A percentile compares a stretch with the other conserved stretches of the same genome.
phyloP scores from a whole-genome alignment of 2,329 filamentous ascomycete genomes.

The Alternaria gaisen region DNA sequence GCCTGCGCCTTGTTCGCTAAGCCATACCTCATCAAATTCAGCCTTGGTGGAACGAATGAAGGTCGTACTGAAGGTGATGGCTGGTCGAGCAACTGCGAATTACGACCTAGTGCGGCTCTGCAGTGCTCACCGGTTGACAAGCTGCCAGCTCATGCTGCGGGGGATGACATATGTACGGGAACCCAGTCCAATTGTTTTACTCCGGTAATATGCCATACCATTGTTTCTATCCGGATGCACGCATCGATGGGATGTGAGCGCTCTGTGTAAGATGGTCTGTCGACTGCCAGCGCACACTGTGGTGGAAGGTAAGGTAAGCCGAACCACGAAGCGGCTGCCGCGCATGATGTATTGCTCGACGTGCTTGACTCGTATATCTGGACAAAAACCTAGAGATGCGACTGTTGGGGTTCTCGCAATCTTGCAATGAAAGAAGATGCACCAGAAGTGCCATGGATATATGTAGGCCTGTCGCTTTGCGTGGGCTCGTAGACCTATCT shows the following conservation, averaged over 20 bases:
- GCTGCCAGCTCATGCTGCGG: conserved; percentile 29
- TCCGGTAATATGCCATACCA: conserved; percentile 25
- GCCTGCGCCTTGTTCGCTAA: conserved; percentile 48
- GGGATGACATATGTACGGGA: conserved; percentile 24
- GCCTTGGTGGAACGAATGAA: conserved; percentile 29
- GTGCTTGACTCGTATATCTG: neutral
- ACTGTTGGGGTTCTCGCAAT: neutral
- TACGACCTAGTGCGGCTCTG: conserved; percentile 44
- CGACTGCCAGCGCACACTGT: conserved; percentile 39
- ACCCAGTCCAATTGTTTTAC: conserved; percentile 47
- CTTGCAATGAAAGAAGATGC: neutral
- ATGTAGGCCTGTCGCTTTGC: conserved; percentile 1
- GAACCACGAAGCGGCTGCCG: conserved; percentile 6
- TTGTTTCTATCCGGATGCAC: conserved; percentile 19
- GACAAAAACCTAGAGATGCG: neutral
- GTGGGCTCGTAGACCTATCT: neutral
- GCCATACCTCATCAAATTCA: conserved; percentile 28
- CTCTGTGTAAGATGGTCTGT: conserved; percentile 16
- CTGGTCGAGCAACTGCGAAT: conserved; percentile 21
- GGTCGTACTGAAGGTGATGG: conserved; percentile 27
- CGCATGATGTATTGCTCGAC: conserved; percentile 4
- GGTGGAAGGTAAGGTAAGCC: conserved; percentile 15
- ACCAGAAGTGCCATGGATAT: neutral
- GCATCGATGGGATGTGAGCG: conserved; percentile 19
- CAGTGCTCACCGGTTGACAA: conserved; percentile 42